Conservation (phyloP, 2,329 filamentous ascomycete species). For the Lecanicillium sp. region DNA sequence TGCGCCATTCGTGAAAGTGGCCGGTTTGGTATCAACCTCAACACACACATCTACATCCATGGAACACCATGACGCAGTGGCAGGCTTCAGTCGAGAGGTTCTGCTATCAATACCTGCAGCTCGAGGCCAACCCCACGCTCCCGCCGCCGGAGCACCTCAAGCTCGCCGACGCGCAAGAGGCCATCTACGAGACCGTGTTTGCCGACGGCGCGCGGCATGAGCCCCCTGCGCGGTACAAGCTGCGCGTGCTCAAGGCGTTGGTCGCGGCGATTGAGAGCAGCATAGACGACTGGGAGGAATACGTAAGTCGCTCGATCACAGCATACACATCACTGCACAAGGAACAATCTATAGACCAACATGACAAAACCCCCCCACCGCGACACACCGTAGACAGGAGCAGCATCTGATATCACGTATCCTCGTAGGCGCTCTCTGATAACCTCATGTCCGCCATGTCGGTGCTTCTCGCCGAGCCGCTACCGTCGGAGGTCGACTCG, state of each 20-base stretch:
- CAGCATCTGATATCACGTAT: constrained; percentile 40
- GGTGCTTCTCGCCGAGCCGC: constrained; percentile 54
- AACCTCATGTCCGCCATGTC: constrained; percentile 66
- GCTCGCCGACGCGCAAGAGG: constrained; percentile 55
- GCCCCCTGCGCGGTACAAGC: constrained; percentile 61
- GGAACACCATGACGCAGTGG: constrained; percentile 7
- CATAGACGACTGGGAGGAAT: constrained; percentile 75
- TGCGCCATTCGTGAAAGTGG: no score
- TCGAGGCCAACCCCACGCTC: constrained; percentile 59
- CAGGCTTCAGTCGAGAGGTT: constrained; percentile 41
- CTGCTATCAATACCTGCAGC: constrained; percentile 72
- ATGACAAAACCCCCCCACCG: neutral
- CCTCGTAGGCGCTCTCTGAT: constrained; percentile 72
- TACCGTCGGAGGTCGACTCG: constrained; percentile 57
- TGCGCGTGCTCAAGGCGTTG: constrained; percentile 68
- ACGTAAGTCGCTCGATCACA: constrained; percentile 56
- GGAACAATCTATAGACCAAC: neutral
- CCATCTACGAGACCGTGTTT: constrained; percentile 63
- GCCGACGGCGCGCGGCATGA: constrained; percentile 47
- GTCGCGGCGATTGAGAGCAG: constrained; percentile 63
- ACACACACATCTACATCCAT: no score
- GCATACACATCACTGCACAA: neutral
- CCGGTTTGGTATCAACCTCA: no score
- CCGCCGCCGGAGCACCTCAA: constrained; percentile 55
- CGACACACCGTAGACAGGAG: constrained; percentile 3